Conservation (phyloP, 805 yeast species). For the Yarrowia bubula region DNA sequence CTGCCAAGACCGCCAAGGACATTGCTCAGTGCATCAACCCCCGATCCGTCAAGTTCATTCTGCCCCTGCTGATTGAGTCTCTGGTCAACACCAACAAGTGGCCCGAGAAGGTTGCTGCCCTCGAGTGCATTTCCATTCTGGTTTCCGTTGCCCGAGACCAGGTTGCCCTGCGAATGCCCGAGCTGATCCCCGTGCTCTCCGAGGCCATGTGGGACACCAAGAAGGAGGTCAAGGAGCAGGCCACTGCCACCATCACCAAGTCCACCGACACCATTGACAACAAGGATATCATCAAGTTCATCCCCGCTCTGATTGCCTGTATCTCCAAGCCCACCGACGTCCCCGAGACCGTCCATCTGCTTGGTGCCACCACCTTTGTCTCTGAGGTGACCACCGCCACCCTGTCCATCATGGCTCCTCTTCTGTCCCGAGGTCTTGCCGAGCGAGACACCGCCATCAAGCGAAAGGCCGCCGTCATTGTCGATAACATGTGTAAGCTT, state of each 20-base stretch:
- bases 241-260: slow-evolving; percentile 91
- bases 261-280: slow-evolving; percentile 97
- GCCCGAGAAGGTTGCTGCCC: slow-evolving; percentile 94
- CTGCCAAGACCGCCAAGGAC: slow-evolving; percentile 72
- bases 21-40: slow-evolving; percentile 85
- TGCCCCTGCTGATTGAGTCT: slow-evolving; percentile 73
- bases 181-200: slow-evolving; percentile 95
- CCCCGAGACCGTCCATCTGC: slow-evolving; percentile 96
- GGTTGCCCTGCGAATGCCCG: slow-evolving; percentile 98
- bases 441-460: slow-evolving; percentile 99
- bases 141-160: slow-evolving; percentile 95
- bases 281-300: slow-evolving; percentile 99
- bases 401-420: slow-evolving; percentile 98
- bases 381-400: slow-evolving; percentile 99
- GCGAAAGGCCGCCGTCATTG: slow-evolving; percentile 99
- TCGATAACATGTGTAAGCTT: slow-evolving; percentile 99
- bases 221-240: slow-evolving; percentile 95
- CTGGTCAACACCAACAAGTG: slow-evolving; percentile 75
- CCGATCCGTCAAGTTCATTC: slow-evolving; percentile 82
- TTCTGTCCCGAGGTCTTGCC: slow-evolving; percentile 98
- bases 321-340: slow-evolving; percentile 96
- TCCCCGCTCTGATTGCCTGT: slow-evolving; percentile 95
- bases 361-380: slow-evolving; percentile 99
- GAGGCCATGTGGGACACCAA: slow-evolving; percentile 99
- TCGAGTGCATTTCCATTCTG: slow-evolving; percentile 78